Conservation (phyloP, 805 yeast genomes). For the Candida coleopterorum region DNA sequence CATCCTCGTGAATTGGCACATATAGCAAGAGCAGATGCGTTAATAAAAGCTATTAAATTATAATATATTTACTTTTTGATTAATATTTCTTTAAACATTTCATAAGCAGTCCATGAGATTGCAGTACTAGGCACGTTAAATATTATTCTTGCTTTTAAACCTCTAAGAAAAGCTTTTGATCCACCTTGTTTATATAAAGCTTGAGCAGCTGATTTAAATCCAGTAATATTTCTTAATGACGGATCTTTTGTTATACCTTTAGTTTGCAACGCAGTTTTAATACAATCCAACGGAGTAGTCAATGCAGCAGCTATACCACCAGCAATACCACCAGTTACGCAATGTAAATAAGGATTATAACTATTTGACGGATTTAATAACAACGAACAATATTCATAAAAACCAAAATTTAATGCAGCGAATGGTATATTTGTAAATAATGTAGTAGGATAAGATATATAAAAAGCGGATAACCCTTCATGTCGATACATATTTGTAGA, state of each 20-base stretch:
- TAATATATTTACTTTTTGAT: slow-evolving; percentile 17
- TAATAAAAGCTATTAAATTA: slow-evolving; percentile 20
- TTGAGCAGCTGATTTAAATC: slow-evolving; percentile 65
- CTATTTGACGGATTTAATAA: slow-evolving; percentile 69
- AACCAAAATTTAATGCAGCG: slow-evolving; percentile 89
- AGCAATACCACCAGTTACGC: slow-evolving; percentile 87
- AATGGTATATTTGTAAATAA: slow-evolving; percentile 88
- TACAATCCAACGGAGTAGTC: slow-evolving; percentile 91
- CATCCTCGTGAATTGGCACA: slow-evolving; percentile 28
- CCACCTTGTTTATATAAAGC: slow-evolving; percentile 63
- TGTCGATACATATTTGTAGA: slow-evolving; percentile 47
- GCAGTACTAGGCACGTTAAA: slow-evolving; percentile 96
- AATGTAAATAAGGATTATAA: slow-evolving; percentile 88
- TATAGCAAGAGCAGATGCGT: slow-evolving; percentile 23
- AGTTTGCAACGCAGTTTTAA: slow-evolving; percentile 88
- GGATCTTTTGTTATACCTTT: slow-evolving; percentile 52
- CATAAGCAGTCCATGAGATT: slow-evolving; percentile 96
- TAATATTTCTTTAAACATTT: slow-evolving; percentile 83
- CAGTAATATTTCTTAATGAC: slow-evolving; percentile 50
- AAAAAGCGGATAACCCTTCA: slow-evolving; percentile 80
- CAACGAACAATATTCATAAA: slow-evolving; percentile 81
- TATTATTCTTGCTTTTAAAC: slow-evolving; percentile 84
- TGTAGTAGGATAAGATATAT: slow-evolving; percentile 91
- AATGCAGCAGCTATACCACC: slow-evolving; percentile 95
- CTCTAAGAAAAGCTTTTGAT: slow-evolving; percentile 67